These are phyloP conservation scores for Plantago elongata DNA, from an alignment of 257 asterid genomes.

Conservation along the genomic window DNA sequence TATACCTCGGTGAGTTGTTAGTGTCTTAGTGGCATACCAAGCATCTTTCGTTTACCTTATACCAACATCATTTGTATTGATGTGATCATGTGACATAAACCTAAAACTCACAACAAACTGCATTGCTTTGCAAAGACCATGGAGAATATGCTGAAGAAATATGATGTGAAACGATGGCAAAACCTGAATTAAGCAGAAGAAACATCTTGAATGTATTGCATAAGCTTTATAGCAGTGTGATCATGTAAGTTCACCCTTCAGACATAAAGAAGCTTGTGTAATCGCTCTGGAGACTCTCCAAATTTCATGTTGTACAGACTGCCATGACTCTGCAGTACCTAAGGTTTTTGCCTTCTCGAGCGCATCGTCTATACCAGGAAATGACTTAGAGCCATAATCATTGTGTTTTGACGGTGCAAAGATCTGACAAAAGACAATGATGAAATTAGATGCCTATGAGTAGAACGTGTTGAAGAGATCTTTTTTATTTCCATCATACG, in stretches of 20 bases:
- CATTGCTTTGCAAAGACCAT: no score
- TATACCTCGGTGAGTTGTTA: no score
- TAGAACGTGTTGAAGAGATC: no score
- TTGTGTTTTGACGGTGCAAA: constrained; percentile 70
- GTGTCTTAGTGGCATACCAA: no score
- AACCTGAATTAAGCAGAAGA: no score
- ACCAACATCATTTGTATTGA: no score
- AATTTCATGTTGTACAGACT: constrained; percentile 64
- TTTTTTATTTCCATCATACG: not conserved
- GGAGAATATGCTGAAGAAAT: no score
- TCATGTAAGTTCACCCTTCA: constrained; percentile 52
- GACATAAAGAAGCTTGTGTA: constrained; percentile 72
- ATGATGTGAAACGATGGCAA: no score
- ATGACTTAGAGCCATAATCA: constrained; percentile 62
- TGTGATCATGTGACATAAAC: no score
- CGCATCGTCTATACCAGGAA: constrained; percentile 71
- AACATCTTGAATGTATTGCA: not conserved
- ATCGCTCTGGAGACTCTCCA: constrained; percentile 86
- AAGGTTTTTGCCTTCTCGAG: constrained; percentile 46
- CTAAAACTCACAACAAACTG: no score
- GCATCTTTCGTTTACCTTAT: no score
- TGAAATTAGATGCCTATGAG: constrained; percentile 4
- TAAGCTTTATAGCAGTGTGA: not conserved
- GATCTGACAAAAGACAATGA: constrained; percentile 38
- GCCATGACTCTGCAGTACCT: constrained; percentile 48